Percentiles rank a stretch among this genome's conserved stretches.
These are phyloP conservation scores for Rutstroemia sp. DNA, from an alignment of 2,329 filamentous ascomycete species.

Conservation along the genomic window DNA sequence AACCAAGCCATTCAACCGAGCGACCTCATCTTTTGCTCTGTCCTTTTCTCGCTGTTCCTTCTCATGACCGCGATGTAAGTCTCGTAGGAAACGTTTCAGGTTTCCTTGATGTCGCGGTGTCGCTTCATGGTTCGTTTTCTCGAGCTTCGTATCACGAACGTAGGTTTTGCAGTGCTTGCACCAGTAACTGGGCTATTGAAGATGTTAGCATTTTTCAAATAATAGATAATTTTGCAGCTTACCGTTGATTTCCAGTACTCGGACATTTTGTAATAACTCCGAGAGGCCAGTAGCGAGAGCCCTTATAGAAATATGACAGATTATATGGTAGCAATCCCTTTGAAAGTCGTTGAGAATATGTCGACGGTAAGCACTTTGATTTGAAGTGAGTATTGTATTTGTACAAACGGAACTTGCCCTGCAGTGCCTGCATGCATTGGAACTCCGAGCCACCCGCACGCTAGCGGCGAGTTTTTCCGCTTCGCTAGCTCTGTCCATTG, in stretches of 20 bases:
- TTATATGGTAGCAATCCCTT: too few species aligned
- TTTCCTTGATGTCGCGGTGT: conserved; percentile 77
- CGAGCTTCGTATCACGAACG: conserved; percentile 87
- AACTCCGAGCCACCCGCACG: background rate
- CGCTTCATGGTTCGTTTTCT: conserved; percentile 81
- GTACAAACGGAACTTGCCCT: background rate
- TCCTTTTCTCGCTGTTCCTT: conserved; percentile 75
- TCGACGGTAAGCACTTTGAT: too few species aligned
- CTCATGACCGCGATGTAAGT: conserved; percentile 80
- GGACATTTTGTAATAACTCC: conserved; percentile 54
- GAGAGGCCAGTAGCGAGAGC: background rate
- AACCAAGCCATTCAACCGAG: conserved; percentile 74
- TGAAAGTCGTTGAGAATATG: too few species aligned
- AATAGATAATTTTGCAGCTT: conserved; percentile 22
- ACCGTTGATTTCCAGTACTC: conserved; percentile 98
- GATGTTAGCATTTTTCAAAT: conserved; percentile 12
- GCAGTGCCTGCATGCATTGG: too few species aligned
- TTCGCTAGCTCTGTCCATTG: background rate
- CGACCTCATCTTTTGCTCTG: conserved; percentile 75
- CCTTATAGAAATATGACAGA: too few species aligned
- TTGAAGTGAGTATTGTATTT: too few species aligned
- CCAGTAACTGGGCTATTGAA: conserved; percentile 75
- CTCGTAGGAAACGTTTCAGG: conserved; percentile 82
- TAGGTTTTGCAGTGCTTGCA: conserved; percentile 93
- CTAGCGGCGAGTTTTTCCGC: background rate